These are phyloP conservation scores for Conticribra weissflogii DNA, from an alignment of 108 stramenopile genomes.

Conservation along the genomic window DNA sequence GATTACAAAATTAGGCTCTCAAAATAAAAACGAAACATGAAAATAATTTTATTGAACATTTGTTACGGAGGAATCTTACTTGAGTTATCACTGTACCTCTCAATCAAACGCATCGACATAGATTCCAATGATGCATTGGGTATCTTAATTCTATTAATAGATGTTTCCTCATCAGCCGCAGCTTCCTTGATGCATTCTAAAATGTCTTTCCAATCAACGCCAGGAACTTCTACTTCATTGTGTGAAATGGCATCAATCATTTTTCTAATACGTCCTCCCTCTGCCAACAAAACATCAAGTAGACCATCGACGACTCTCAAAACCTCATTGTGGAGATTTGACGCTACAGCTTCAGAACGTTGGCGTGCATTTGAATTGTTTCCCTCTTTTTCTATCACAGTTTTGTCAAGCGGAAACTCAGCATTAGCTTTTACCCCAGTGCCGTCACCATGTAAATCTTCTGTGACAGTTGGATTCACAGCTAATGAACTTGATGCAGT, in stretches of 20 bases:
- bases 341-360: not conserved
- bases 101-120: constrained; percentile 28
- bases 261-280: not conserved
- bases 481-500: constrained; percentile 27
- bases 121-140: constrained; percentile 11
- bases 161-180: not conserved
- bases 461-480: not conserved
- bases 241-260: not conserved
- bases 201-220: constrained; percentile 24
- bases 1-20: not conserved
- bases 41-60: too few relatives aligned
- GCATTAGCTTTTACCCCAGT: not conserved
- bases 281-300: constrained; percentile 18
- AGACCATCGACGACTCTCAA: constrained; percentile 22
- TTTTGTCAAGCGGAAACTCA: not conserved
- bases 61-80: constrained; percentile 8
- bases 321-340: constrained; percentile 18
- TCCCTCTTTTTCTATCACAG: not conserved
- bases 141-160: not conserved
- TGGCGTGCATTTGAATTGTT: constrained; percentile 5
- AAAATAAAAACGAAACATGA: too few relatives aligned
- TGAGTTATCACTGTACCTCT: constrained; percentile 23
- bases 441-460: not conserved
- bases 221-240: not conserved
- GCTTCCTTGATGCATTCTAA: constrained; percentile 1